Base-by-base conservation (phyloP, 768 basidiomycete genomes). In the Boletales sp. region DNA sequence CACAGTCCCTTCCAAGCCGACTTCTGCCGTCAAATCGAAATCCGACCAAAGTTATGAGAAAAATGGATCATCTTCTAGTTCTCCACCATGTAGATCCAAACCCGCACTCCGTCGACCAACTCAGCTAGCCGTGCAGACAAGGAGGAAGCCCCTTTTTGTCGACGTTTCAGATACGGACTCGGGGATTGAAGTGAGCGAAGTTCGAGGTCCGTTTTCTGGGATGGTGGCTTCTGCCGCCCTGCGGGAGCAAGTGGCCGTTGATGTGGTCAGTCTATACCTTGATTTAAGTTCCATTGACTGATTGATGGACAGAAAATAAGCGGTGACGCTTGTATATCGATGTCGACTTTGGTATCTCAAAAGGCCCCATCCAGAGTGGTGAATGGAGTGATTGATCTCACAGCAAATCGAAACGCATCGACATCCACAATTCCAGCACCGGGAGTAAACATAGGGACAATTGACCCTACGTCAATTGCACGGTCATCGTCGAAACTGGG, bases 141-240 rank as follows among this genome's bases (percentile, higher is more conserved):
- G 29, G 27, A 64, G 55, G 37, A 57, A 51, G 14, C 52, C 56
- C 3, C 39, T 50, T 24, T 64, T 60, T 14, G 53, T 64, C 24
- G 47, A 62, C 15, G 56, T 66, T 17, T 64, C 62, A 12, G 64
- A 65, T 34, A 8, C 57, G 10, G 61, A 60, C 29, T 53, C 58
- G 21, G 63, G 56, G 6, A 39, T 63, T 2, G 58, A 53, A 29
- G 51, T 52, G 32, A 65, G 48, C 49, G 46, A 56, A 13, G 11
- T 58, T 38, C 54, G 49, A 40, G 30, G 19, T 7, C 37, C 43
- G 2, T 13, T 34, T 8, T 31, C 43, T 5, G 24, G 24, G 24
- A 24, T 24, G 24, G 51, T 52, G 63, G 48, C 49, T 44, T 54
- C 15, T 8, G 56, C 36, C 54, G 47, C 40, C 30, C 15, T 8